These are phyloP conservation scores for Trichoderma breve DNA, from an alignment of 2,329 filamentous ascomycete species.

Conservation along the genomic window DNA sequence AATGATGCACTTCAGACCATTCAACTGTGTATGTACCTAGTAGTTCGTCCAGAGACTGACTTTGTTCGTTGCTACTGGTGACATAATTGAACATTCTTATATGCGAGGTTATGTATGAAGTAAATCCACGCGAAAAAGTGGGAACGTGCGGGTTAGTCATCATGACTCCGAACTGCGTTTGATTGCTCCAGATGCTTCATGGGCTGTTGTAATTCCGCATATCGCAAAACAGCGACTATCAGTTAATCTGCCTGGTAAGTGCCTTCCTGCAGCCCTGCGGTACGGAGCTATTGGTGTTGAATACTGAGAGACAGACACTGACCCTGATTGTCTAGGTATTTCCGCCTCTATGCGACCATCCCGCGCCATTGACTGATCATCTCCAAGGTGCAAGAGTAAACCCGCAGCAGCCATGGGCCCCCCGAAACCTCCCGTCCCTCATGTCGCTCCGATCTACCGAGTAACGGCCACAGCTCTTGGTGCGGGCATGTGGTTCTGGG, in stretches of 20 bases:
- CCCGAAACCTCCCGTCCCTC: conserved; percentile 45
- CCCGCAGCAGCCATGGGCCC: conserved; percentile 32
- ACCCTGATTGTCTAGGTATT: neutral
- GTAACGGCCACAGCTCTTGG: conserved; percentile 83
- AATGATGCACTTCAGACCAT: neutral
- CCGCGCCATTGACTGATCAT: neutral
- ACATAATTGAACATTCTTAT: conserved; percentile 1
- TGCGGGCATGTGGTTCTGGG: conserved; percentile 49
- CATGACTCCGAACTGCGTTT: neutral
- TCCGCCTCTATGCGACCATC: neutral
- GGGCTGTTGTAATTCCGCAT: conserved; percentile 6
- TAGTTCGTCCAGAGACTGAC: neutral
- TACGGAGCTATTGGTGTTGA: neutral
- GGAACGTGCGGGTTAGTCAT: neutral
- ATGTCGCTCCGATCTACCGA: conserved; percentile 67
- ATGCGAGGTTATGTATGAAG: neutral
- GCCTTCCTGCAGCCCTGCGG: neutral
- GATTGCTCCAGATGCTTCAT: neutral
- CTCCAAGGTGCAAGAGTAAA: conserved; percentile 13
- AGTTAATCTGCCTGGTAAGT: conserved; percentile 1
- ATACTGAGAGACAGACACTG: neutral
- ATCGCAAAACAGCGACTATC: conserved; percentile 1
- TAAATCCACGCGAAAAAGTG: neutral
- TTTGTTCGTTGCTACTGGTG: neutral
- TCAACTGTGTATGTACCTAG: neutral